A percentile compares a stretch with the other conserved stretches of the same genome.
Conservation (phyloP, 2,329 filamentous ascomycete genomes). For the Epichloe baconii region DNA sequence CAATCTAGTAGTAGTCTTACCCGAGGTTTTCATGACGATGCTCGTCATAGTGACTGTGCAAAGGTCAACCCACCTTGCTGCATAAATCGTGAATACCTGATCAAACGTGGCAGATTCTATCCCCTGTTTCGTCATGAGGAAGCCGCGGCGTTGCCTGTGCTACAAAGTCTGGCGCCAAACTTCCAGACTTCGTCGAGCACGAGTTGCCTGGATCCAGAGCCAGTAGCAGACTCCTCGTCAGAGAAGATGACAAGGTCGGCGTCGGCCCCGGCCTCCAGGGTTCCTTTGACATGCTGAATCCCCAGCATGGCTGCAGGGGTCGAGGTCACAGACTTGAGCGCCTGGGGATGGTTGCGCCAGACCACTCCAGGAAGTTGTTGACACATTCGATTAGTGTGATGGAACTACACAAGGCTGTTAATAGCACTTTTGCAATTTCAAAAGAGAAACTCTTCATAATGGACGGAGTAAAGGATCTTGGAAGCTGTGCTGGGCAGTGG, state of each 20-base stretch:
- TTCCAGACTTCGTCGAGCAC: slow-evolving; percentile 70
- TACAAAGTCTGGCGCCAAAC: slow-evolving; percentile 46
- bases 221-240: slow-evolving; percentile 26
- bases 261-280: slow-evolving; percentile 47
- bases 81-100: background rate
- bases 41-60: background rate
- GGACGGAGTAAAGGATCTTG: background rate
- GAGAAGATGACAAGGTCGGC: slow-evolving; percentile 58
- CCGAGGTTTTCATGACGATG: background rate
- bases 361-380: slow-evolving; percentile 68
- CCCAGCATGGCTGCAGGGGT: slow-evolving; percentile 70
- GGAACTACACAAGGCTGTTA: slow-evolving; percentile 30
- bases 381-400: slow-evolving; percentile 70
- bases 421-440: background rate
- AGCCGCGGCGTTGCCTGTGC: slow-evolving; percentile 7
- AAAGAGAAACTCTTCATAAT: too few relatives aligned
- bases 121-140: background rate
- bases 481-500: background rate
- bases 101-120: background rate
- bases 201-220: slow-evolving; percentile 34
- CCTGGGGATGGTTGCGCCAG: slow-evolving; percentile 52
- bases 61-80: background rate
- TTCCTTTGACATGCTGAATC: slow-evolving; percentile 52
- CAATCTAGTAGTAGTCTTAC: background rate
- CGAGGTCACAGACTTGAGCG: slow-evolving; percentile 58